Evolutionary conservation across 352 stramenopile species (phyloP), one percentile per base, ranked within the genome.

Genomic region (Phytopythium chamaehyphon): DNA sequence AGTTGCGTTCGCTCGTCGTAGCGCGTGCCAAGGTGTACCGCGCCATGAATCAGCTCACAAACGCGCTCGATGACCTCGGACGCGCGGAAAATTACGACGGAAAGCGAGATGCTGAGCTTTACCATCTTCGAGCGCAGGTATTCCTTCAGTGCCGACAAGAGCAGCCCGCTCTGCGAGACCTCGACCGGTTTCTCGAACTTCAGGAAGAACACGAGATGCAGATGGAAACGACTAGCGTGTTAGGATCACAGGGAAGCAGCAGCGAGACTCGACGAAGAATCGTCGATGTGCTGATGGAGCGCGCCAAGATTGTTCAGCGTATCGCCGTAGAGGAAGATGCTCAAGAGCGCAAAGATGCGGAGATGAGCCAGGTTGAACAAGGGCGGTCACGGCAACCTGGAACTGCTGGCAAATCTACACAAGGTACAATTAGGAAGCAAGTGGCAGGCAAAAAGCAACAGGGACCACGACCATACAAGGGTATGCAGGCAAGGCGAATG

Each of bases 111-210:
- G 55, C 67, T 1, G 64, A 80, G n/a, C 55, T 88, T 5, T 88
- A 73, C 62, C 76, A 84, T 47, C 62, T 83, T 24, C 80, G 80
- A 22, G 71, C 80, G 5, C 61, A 76, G 16, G 40, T 91, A 14
- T 78, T 74, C 37, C 18, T 74, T 10, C 64, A 77, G 46, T 76
- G 69, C 50, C 63, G 68, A 36, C 71, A 88, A 38, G 59, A 73
- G 10, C 15, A 42, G 8, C 58, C 82, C 7, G 80, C 80, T 15
- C 47, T 89, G 37, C 46, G 58, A 8, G 80, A 87, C 37, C 64
- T 88, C n/a, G 75, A 88, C 55, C 63, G 64, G n/a, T 83, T 86
- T 45, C 53, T 90, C 18, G 77, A 90, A 53, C 52, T 90, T 24
- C 75, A 86, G 43, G 71, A 84, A 55, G 73, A 79, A 54, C 56